These are phyloP conservation scores for Solanum chmielewskii DNA, from an alignment of 257 asterid species.

Conservation along the genomic window DNA sequence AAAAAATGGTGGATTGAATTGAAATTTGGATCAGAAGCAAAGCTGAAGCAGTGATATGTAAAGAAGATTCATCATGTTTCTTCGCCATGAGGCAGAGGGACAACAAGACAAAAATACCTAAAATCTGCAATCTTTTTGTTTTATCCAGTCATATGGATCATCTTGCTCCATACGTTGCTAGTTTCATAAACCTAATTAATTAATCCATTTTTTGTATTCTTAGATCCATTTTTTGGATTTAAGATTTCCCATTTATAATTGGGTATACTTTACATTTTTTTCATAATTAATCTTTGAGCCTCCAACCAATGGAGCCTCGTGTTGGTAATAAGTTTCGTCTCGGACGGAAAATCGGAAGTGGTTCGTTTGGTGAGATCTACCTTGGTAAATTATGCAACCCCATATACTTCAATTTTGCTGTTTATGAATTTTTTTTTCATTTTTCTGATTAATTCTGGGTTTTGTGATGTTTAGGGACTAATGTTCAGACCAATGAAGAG, in stretches of 20 bases:
- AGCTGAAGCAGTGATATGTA: not conserved
- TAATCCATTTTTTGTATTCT: not conserved
- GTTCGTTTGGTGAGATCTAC: conserved; percentile 93
- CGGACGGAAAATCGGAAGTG: conserved; percentile 88
- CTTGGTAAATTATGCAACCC: conserved; percentile 26
- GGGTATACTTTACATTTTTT: not conserved
- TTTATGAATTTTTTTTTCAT: not conserved
- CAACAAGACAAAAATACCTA: not conserved
- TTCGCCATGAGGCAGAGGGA: not conserved
- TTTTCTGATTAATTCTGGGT: not conserved
- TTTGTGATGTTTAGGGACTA: conserved; percentile 40
- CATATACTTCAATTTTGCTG: not conserved
- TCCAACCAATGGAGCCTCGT: conserved; percentile 65
- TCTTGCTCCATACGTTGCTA: not conserved
- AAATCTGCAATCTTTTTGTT: not conserved
- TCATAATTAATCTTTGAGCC: not conserved
- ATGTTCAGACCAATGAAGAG: conserved; percentile 75
- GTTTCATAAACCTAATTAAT: not conserved
- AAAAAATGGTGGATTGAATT: not conserved
- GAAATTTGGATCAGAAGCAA: not conserved
- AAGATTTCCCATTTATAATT: not conserved
- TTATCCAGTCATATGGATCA: not conserved
- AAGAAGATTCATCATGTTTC: not conserved
- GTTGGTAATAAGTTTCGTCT: conserved; percentile 74
- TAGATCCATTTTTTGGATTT: not conserved